Percentiles rank a stretch among this genome's conserved stretches.
Conservation (phyloP, 1,284 basidiomycete genomes). For the Melampsora abietis-canadensis region DNA sequence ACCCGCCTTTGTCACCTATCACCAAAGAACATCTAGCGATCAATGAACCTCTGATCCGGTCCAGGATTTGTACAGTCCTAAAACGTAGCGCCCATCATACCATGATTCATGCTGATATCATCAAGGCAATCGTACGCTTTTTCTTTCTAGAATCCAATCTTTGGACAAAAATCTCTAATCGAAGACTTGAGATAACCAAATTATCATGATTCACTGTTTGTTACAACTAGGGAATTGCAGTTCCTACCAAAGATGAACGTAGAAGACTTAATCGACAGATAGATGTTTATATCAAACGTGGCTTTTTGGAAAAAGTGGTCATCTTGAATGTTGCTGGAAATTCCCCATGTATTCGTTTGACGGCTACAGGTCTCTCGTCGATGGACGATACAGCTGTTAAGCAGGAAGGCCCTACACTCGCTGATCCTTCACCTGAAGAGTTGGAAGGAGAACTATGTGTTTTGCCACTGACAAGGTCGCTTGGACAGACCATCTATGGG, state of each 20-base stretch:
- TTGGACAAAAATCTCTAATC: neutral
- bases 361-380: constrained; percentile 19
- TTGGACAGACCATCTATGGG: constrained; percentile 34
- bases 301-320: constrained; percentile 32
- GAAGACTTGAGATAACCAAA: neutral
- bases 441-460: constrained; percentile 22
- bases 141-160: neutral
- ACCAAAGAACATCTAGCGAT: constrained; percentile 45
- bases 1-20: constrained; percentile 45
- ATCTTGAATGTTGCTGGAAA: constrained; percentile 22
- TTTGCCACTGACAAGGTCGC: constrained; percentile 28
- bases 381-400: constrained; percentile 12
- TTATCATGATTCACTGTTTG: neutral
- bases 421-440: constrained; percentile 6
- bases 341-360: constrained; percentile 41
- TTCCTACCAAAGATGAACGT: constrained; percentile 41
- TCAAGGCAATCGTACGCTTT: constrained; percentile 48
- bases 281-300: constrained; percentile 41
- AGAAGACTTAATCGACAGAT: constrained; percentile 37
- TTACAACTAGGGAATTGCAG: constrained; percentile 18
- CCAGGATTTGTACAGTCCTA: constrained; percentile 46
- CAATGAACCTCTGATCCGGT: constrained; percentile 45
- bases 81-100: constrained; percentile 40
- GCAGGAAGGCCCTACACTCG: neutral
- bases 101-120: constrained; percentile 48